phyloP scores from a whole-genome alignment of 2,329 filamentous ascomycete species.

The Hypoxylon sp. region DNA sequence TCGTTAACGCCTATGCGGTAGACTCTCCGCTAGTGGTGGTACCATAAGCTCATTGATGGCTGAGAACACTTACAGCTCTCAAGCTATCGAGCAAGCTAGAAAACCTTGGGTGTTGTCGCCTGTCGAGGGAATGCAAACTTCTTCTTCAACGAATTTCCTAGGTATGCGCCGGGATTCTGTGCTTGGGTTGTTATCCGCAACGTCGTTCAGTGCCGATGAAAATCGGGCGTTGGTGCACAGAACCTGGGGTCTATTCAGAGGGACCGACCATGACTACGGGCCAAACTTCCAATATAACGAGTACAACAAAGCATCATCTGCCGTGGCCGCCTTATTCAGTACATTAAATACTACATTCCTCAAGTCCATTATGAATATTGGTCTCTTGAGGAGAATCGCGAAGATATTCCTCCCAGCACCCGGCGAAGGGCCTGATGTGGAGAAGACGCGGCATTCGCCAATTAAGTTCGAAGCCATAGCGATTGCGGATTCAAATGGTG shows the following conservation, averaged over 20 bases:
- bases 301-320: constrained; percentile 39
- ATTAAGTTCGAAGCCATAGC: constrained; percentile 43
- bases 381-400: constrained; percentile 12
- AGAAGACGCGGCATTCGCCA: constrained; percentile 22
- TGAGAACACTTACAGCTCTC: constrained; percentile 18
- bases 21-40: constrained; percentile 39
- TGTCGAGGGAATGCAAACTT: constrained; percentile 8
- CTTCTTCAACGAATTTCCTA: constrained; percentile 28
- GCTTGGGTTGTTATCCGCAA: constrained; percentile 37
- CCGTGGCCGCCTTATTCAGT: constrained; percentile 19
- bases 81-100: constrained; percentile 11
- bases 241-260: constrained; percentile 45
- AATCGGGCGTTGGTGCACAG: constrained; percentile 43
- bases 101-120: constrained; percentile 43
- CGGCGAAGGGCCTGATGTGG: constrained; percentile 44
- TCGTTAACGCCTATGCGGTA: background rate
- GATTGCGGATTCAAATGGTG: constrained; percentile 33
- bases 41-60: constrained; percentile 37
- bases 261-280: constrained; percentile 35
- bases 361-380: constrained; percentile 10
- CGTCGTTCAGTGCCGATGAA: constrained; percentile 28
- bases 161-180: constrained; percentile 34
- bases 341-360: constrained; percentile 23
- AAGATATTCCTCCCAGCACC: constrained; percentile 32
- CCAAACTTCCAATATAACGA: constrained; percentile 45